Evolutionary conservation across 75 land plant species (phyloP), one percentile per base, ranked within the genome.

Genomic region (Selaginella moellendorffii): DNA sequence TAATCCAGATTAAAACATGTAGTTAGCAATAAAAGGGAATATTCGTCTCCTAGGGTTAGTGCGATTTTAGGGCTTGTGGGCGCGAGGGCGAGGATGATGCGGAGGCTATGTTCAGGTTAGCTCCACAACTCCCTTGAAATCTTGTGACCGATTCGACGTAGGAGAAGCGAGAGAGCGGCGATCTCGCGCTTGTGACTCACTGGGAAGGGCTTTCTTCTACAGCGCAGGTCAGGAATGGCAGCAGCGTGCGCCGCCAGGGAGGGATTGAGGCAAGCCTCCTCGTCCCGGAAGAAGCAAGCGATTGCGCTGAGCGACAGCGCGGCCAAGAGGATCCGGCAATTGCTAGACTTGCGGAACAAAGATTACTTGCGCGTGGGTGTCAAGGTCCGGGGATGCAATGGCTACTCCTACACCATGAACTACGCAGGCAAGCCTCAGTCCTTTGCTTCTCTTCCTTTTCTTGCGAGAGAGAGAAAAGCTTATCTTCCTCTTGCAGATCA

Each of bases 381-480:
- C 77, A 88, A 88, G 74, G 81, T 84, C 24, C 90, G 95, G 14
- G 95, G 95, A 24, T 88, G 95, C 82, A 88, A 86, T 60, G 95
- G 95, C 24, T 72, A 86, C 53, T 80, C 86, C n/a, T 88, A 88
- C 62, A 88, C 95, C 23, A 82, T 88, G 62, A 88, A 85, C 36
- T 88, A 88, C 53, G 90, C 93, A 18, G 90, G 93, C 85, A 27
- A 53, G 2, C 61, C 20, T 36, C 10, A 5, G 46, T 36, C 14
- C 46, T 36, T 36, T 5, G 14, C 14, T 36, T 36, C 14, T 5
- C 14, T 36, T 5, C 14, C 5, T 36, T 5, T 36, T 36, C 10
- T 36, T 36, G 5, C 14, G n/a, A n/a, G n/a, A n/a, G n/a, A n/a
- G n/a, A n/a, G n/a, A n/a, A n/a, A 36, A 36, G 5, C 14, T 36